A percentile compares a stretch with the other conserved stretches of the same genome.
These are phyloP conservation scores for Nakaseomyces delphensis DNA, from an alignment of 1,139 yeast genomes.

Conservation along the genomic window DNA sequence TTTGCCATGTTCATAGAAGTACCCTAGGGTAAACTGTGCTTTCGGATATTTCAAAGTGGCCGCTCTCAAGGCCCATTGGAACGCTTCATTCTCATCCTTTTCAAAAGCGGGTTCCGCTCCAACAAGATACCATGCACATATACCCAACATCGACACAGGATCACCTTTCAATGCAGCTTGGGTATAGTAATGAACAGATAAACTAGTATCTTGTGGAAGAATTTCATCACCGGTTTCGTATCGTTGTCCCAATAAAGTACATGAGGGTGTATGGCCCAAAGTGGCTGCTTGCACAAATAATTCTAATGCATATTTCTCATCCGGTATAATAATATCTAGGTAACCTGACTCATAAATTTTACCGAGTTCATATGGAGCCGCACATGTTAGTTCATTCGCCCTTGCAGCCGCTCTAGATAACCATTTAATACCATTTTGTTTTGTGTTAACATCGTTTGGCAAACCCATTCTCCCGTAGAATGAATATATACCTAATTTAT, in stretches of 20 bases:
- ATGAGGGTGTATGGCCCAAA: constrained; percentile 73
- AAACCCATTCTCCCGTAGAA: constrained; percentile 82
- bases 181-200: constrained; percentile 87
- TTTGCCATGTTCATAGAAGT: constrained; percentile 77
- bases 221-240: constrained; percentile 75
- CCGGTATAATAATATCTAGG: constrained; percentile 77
- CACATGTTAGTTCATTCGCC: constrained; percentile 78
- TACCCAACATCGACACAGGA: constrained; percentile 79
- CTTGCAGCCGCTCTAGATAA: constrained; percentile 74
- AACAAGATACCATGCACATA: constrained; percentile 94
- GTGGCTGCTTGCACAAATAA: constrained; percentile 85
- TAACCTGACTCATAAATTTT: constrained; percentile 79
- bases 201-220: constrained; percentile 72
- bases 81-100: constrained; percentile 77
- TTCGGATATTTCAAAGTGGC: constrained; percentile 66
- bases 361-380: constrained; percentile 90
- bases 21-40: constrained; percentile 83
- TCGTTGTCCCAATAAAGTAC: constrained; percentile 69
- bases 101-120: constrained; percentile 80
- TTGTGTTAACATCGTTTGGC: constrained; percentile 54
- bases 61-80: constrained; percentile 88
- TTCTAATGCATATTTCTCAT: constrained; percentile 75
- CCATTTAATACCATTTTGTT: constrained; percentile 90
- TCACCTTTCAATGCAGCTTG: constrained; percentile 87
- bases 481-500: constrained; percentile 78